Base-by-base conservation (phyloP, 202 grass and related monocot species). In the Digitaria exilis region DNA sequence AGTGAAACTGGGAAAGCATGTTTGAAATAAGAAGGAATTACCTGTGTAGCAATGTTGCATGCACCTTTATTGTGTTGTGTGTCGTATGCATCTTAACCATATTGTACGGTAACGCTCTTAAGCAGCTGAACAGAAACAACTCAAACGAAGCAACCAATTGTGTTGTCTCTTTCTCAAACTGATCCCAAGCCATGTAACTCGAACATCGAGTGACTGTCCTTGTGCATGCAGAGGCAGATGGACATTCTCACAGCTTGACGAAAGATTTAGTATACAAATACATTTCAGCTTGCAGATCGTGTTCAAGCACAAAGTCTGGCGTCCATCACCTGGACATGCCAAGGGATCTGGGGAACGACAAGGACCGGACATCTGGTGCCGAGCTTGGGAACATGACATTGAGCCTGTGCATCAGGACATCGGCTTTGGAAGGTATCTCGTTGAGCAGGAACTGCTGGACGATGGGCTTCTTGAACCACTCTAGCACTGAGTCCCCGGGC, bases 381-480 rank as follows among this genome's bases (percentile, higher is more conserved):
- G 93, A 98, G 62, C 93, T 96, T 11, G 91, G 93, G 82, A 98
- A 98, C 76, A 98, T 85, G 54, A 98, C 85, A 18, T 96, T 96
- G 75, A 98, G 93, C 85, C 76, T 92, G 84, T 96, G 96, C 96
- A 98, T 98, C 73, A 98, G 81, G 51, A 98, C 87, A 9, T 98
- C 93, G 3, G 89, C 89, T 67, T 96, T 96, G 25, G 92, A 95
- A 1, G 96, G 96, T 90, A 98, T 94, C 83, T 98, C 96, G 25
- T 96, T 98, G 59, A 96, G 87, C 78, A 98, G 85, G 80, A 98
- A 98, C 81, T 98, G 93, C 83, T 98, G 96, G 31, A 98, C 93
- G 34, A 96, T 94, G 0, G 96, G 93, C 65, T 94, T 96, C 87
- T 95, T 95, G 86, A 98, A 98, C 96, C 93, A 98, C 65, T 98